Conservation (phyloP, 2,329 filamentous ascomycete genomes). For the Hymenoscyphus albidus region DNA sequence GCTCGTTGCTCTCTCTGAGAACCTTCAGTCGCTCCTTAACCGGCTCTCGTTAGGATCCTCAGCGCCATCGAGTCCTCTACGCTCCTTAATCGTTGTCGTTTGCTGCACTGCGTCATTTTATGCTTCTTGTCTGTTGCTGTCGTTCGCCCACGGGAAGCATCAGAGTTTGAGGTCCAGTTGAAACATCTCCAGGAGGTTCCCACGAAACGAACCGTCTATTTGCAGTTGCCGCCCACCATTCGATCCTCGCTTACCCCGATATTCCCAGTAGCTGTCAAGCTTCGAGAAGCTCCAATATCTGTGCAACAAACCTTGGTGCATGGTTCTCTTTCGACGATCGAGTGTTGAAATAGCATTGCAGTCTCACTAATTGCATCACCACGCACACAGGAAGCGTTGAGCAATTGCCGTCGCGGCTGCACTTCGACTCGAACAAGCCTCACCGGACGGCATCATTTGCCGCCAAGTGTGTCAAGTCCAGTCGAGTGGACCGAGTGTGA, state of each 20-base stretch:
- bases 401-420: neutral
- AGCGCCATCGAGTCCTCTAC: neutral
- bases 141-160: neutral
- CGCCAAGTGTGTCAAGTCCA: neutral
- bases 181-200: neutral
- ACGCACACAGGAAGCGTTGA: neutral
- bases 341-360: neutral
- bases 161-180: neutral
- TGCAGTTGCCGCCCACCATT: neutral
- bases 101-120: neutral
- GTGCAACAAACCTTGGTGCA: neutral
- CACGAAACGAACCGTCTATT: neutral
- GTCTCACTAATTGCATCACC: neutral
- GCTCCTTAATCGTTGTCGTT: slow-evolving; percentile 1
- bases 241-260: neutral
- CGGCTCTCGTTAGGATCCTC: neutral
- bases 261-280: neutral
- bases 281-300: neutral
- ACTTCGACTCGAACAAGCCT: slow-evolving; percentile 2
- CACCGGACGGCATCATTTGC: neutral
- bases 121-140: neutral
- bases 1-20: neutral
- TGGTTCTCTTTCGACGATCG: neutral
- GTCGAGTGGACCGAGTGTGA: slow-evolving; percentile 1
- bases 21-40: neutral